Percentiles rank a stretch among this genome's conserved stretches.
Evolutionary conservation across 2,329 filamentous ascomycete species (phyloP).

Genomic region (Ceratocystis cacaofunesta): DNA sequence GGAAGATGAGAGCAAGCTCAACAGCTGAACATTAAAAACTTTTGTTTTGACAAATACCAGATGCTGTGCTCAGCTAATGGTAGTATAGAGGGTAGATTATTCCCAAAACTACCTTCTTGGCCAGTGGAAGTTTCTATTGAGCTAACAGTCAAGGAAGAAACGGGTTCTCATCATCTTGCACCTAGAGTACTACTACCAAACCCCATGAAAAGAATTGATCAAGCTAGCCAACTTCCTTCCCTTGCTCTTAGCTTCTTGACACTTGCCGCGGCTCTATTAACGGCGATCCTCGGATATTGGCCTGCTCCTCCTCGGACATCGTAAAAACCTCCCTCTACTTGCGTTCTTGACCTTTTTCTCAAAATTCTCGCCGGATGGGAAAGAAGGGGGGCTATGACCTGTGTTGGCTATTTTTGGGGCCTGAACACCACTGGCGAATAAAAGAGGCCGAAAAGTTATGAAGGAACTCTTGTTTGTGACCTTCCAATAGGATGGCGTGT

Average conservation of each 20-base stretch:
- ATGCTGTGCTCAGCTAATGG: too few relatives aligned
- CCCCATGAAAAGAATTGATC: background rate
- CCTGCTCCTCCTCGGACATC: conserved; percentile 2
- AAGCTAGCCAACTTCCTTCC: background rate
- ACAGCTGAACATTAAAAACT: background rate
- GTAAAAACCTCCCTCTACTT: background rate
- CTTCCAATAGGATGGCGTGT: background rate
- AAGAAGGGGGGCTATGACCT: background rate
- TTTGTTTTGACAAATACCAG: too few relatives aligned
- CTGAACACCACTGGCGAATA: conserved; percentile 1
- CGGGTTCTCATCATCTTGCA: background rate
- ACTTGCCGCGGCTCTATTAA: background rate
- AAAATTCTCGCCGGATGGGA: background rate
- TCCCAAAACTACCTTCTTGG: too few relatives aligned
- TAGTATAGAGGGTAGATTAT: too few relatives aligned
- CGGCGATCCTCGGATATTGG: conserved; percentile 10
- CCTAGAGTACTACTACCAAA: background rate
- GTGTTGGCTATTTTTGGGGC: background rate
- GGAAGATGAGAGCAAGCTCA: background rate
- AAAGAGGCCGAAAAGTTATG: background rate
- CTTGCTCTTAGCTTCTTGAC: background rate
- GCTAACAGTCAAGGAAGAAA: too few relatives aligned
- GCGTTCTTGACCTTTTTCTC: background rate
- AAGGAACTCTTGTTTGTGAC: background rate
- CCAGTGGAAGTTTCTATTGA: too few relatives aligned